Base-by-base conservation (phyloP, 2,329 filamentous ascomycete genomes). In the Plectosphaerella sp. region DNA sequence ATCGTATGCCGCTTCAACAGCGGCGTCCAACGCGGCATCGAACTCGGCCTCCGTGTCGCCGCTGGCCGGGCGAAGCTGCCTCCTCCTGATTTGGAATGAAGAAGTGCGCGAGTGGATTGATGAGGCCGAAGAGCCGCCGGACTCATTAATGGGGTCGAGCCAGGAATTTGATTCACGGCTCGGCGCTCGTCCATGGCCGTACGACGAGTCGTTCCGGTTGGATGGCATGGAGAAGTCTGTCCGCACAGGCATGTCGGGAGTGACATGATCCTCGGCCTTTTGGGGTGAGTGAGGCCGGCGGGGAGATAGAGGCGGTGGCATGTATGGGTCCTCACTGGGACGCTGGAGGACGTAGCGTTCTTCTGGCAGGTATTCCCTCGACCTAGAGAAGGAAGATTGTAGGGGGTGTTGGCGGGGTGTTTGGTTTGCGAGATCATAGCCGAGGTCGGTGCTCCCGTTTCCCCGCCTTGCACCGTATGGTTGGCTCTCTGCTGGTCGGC, bases 91-190 rank as follows among this genome's bases (percentile, higher is more conserved):
- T 43, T 84, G 80, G 53, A 86, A 71, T 1, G 87, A 89, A 1
- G 89, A 92, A 4, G 87, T 84, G 47, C 89, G 79, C 0, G 92
- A 96, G 65, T 91, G 89, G 2, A 91, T 78, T 0, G 92, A 96
- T 2, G 89, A 90, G 3, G 82, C 78, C 4, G 84, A 86, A 1
- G 92, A 96, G 16, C 83, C 87, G 36, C 87, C 89, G 20, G 91
- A 96, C 61, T 96, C 92, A 65, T 96, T 89, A 52, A 95, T 94
- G 1, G 91, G 93, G 64, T 96, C 90, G n/a, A 96, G 72, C 92
- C 92, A 96, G 1, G 91, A 96, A 49, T 88, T 91, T 5, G 89
- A 90, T 64, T 91, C 89, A 55, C 87, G 86, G 62, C 89, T 93
- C 11, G 81, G 78, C 22, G 82, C 84, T 54, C 83, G 72, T 20